Evolutionary conservation across 1,284 basidiomycete species (phyloP), one percentile per base, ranked within the genome.

Genomic region (Tilletia walkeri): DNA sequence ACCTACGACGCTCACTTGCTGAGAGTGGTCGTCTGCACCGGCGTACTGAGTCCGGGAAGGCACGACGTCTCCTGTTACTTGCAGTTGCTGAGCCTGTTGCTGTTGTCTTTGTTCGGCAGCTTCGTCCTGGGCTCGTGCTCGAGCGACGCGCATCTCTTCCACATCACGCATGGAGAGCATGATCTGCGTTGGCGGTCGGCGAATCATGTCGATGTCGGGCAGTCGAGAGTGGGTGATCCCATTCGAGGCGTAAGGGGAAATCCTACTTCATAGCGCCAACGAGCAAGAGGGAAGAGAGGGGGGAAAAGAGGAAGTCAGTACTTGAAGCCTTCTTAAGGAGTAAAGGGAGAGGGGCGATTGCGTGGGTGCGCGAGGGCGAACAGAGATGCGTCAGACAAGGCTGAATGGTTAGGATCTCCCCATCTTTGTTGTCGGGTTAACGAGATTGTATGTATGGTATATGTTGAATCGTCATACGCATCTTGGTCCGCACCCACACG

Each of bases 361-460:
- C 41, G 1, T 45, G 41, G 41, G 3, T 45, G 3, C 54, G 20
- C 54, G 54, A n/a, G 54, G 20, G 50, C 9, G 18, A 10, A 18
- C 10, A 30, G 59, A 14, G 34, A 63, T 38, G 59, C 59, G 59
- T 63, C 59, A 63, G 59, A 63, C 59, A 63, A 63, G 59, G 59
- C 59, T 63, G 59, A 63, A 63, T 63, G 59, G 59, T 63, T 63
- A 20, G 12, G 34, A 16, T 9, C 16, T 63, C 59, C 59, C 59
- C 59, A 63, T 63, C 56, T 61, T 36, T n/a, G 41, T 53, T 53
- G 59, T 63, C 59, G 59, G 59, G 59, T 63, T 63, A 63, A 63
- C 59, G 59, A 63, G 59, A 63, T 63, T 63, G 36, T 56, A 45
- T 63, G 59, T 63, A 63, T 63, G 59, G 59, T 63, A 63, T 63